phyloP scores from a whole-genome alignment of 2,329 filamentous ascomycete genomes.

The Aspergillus nomiae region DNA sequence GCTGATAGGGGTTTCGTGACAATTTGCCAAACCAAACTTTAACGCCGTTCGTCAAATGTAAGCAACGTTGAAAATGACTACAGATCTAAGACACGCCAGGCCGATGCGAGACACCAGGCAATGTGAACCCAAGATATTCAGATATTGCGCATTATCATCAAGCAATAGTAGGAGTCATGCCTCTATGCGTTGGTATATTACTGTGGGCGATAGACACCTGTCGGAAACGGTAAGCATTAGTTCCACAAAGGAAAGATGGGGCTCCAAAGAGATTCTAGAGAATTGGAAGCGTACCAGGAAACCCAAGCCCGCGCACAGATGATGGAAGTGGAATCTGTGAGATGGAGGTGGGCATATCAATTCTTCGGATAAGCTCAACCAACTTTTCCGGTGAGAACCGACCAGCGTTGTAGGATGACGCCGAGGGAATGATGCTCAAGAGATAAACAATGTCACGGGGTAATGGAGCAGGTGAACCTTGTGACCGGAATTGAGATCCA shows the following conservation, averaged over 20 bases:
- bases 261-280: too few relatives aligned
- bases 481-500: conserved; percentile 52
- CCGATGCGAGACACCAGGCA: background rate
- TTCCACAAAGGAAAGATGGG: background rate
- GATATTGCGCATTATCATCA: background rate
- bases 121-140: background rate
- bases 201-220: conserved; percentile 13
- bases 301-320: conserved; percentile 34
- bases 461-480: conserved; percentile 63
- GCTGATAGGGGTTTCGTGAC: background rate
- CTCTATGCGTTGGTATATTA: background rate
- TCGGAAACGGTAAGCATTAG: conserved; percentile 2
- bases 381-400: conserved; percentile 71
- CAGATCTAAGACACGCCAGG: conserved; percentile 12
- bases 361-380: conserved; percentile 70
- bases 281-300: conserved; percentile 33
- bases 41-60: conserved; percentile 27
- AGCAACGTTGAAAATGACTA: conserved; percentile 17
- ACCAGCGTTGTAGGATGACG: conserved; percentile 70
- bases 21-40: conserved; percentile 9
- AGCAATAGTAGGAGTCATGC: background rate
- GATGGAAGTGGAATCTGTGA: conserved; percentile 42
- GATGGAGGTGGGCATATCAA: conserved; percentile 62
- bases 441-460: conserved; percentile 67
- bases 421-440: conserved; percentile 72